Percentiles rank a stretch among this genome's conserved stretches.
Evolutionary conservation across 257 asterid species (phyloP).

Genomic region (Solanum pimpinellifolium): DNA sequence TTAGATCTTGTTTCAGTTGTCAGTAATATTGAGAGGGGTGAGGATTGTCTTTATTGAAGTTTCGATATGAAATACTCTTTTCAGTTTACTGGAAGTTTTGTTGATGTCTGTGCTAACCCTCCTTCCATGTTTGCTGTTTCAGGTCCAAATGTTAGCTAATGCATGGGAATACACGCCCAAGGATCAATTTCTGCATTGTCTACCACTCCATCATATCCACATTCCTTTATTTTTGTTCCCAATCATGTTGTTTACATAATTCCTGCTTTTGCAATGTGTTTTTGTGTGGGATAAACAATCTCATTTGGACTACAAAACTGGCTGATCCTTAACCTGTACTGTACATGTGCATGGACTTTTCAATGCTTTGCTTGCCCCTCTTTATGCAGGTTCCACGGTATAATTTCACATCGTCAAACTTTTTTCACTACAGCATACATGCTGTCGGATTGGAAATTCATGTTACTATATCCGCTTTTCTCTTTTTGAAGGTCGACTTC

Average conservation of each 20-base stretch:
- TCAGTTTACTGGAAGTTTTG: background rate
- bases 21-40: background rate
- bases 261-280: background rate
- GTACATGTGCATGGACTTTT: slow-evolving; percentile 9
- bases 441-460: background rate
- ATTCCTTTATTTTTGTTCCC: background rate
- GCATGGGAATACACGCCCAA: slow-evolving; percentile 9
- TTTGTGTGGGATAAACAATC: background rate
- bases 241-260: background rate
- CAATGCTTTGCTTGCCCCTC: slow-evolving; percentile 7
- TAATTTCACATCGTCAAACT: background rate
- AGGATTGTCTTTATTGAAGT: background rate
- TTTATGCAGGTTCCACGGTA: slow-evolving; percentile 39
- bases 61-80: background rate
- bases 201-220: slow-evolving; percentile 17
- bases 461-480: background rate
- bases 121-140: background rate
- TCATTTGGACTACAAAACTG: background rate
- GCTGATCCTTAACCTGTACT: slow-evolving; percentile 2
- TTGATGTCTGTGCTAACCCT: background rate
- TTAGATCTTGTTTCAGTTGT: background rate
- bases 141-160: slow-evolving; percentile 12
- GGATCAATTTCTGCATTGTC: slow-evolving; percentile 10
- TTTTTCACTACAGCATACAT: background rate
- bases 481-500: slow-evolving; percentile 57